phyloP scores from a whole-genome alignment of 2,329 filamentous ascomycete species.

The Cladosporium colombiae region DNA sequence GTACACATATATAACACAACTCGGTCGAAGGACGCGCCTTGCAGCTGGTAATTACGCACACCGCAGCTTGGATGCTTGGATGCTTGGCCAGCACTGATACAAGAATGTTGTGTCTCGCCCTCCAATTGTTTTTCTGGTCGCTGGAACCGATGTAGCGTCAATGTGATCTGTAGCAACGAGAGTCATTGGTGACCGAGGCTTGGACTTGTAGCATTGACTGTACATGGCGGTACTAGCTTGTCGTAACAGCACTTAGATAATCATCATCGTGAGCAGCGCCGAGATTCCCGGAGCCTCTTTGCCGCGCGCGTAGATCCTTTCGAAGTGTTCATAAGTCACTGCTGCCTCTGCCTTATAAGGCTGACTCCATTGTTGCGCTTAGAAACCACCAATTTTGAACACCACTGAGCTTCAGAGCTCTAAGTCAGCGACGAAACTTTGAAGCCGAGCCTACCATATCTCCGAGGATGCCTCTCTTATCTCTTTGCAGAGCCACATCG shows the following conservation, averaged over 20 bases:
- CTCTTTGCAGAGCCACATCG: constrained; percentile 1
- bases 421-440: background rate
- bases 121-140: background rate
- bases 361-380: background rate
- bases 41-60: background rate
- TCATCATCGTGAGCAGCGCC: background rate
- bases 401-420: background rate
- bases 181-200: background rate
- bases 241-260: background rate
- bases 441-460: background rate
- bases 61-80: background rate
- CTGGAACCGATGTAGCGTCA: background rate
- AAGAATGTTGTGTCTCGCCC: background rate
- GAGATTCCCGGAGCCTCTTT: background rate
- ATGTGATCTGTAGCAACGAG: background rate
- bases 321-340: background rate
- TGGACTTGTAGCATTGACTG: constrained; percentile 5
- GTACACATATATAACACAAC: background rate
- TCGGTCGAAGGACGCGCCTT: background rate
- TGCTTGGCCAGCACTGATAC: background rate
- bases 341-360: background rate
- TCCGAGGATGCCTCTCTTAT: background rate
- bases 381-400: background rate
- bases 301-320: background rate
- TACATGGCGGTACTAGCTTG: background rate